phyloP scores from a whole-genome alignment of 2,329 filamentous ascomycete species.

The Colletotrichum paranaense region DNA sequence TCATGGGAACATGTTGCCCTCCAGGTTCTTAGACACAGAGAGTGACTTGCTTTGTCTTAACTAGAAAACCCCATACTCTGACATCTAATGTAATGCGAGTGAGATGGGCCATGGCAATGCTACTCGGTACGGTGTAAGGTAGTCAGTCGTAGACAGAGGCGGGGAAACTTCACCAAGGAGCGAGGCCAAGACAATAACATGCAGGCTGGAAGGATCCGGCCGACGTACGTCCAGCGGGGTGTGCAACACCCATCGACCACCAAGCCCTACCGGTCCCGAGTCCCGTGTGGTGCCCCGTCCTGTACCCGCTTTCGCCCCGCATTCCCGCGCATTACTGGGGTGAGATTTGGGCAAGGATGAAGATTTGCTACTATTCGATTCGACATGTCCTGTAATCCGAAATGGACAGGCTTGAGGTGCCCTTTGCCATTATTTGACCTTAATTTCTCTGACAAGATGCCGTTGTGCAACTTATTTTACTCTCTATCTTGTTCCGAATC shows the following conservation, averaged over 20 bases:
- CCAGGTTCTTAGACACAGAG: not conserved
- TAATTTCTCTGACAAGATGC: not conserved
- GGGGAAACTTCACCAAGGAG: not conserved
- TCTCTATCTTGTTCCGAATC: too few relatives aligned
- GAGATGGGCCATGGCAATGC: not conserved
- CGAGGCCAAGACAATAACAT: not conserved
- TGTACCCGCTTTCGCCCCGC: not conserved
- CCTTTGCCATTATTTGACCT: not conserved
- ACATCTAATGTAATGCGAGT: not conserved
- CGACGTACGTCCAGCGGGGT: not conserved
- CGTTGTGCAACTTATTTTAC: not conserved
- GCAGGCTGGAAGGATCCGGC: slow-evolving; percentile 13
- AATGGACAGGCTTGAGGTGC: not conserved
- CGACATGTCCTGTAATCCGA: not conserved
- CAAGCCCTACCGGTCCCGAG: not conserved
- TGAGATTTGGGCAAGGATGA: not conserved
- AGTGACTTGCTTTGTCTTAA: not conserved
- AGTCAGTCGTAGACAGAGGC: not conserved
- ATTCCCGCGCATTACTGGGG: not conserved
- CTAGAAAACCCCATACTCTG: not conserved
- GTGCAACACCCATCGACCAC: not conserved
- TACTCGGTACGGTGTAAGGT: not conserved
- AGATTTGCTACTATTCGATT: not conserved
- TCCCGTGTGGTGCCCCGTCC: not conserved
- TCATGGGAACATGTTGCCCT: not conserved